These are phyloP conservation scores for Hibiscus tridactylites DNA, from an alignment of 345 rosid species.

Conservation along the genomic window DNA sequence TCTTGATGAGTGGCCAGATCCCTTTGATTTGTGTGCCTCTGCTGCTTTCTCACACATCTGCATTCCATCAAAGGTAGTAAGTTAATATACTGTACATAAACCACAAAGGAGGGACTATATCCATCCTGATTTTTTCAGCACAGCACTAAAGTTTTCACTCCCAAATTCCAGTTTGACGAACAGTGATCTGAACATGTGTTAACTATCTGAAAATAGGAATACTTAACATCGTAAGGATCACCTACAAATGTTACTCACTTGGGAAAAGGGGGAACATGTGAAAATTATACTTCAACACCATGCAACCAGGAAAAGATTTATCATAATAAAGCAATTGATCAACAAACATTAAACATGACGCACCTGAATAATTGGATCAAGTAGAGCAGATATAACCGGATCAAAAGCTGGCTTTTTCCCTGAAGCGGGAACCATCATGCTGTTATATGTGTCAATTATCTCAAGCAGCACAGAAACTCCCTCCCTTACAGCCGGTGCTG, in stretches of 20 bases:
- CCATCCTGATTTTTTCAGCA: too few species aligned
- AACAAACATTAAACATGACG: not conserved
- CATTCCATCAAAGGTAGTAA: constrained; percentile 13
- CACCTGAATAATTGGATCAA: constrained; percentile 95
- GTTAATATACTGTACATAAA: not conserved
- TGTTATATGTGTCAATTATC: constrained; percentile 67
- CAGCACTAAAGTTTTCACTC: not conserved
- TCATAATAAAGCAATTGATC: too few species aligned
- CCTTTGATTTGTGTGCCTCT: constrained; percentile 83
- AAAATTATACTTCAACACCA: too few species aligned
- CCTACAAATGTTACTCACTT: not conserved
- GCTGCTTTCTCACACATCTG: constrained; percentile 99
- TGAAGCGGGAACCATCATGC: constrained; percentile 80
- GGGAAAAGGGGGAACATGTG: not conserved
- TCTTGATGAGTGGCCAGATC: constrained; percentile 49
- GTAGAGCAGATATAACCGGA: constrained; percentile 75
- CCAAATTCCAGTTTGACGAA: not conserved
- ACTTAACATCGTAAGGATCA: not conserved
- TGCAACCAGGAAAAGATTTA: too few species aligned
- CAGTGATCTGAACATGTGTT: not conserved
- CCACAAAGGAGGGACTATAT: not conserved
- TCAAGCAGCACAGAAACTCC: constrained; percentile 89
- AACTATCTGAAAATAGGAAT: not conserved
- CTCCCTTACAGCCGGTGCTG: constrained; percentile 90
- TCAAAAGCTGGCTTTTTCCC: constrained; percentile 60